phyloP scores from a whole-genome alignment of 306 rosid genomes.

The Cucurbita argyrosperma region DNA sequence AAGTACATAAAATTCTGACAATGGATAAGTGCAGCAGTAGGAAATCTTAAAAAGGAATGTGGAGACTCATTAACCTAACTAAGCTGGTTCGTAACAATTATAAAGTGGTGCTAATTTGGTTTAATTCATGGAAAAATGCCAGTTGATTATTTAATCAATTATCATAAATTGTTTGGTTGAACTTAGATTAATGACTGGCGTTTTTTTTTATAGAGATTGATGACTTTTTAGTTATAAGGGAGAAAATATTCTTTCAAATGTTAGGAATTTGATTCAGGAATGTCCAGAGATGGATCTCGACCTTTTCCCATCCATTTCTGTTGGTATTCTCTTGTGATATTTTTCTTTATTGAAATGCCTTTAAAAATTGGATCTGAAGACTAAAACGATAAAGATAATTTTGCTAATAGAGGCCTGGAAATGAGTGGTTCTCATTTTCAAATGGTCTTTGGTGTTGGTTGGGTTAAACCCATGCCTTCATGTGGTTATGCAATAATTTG shows the following conservation, averaged over 20 bases:
- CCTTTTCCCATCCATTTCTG: not conserved
- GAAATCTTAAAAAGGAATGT: not conserved
- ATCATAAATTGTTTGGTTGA: not conserved
- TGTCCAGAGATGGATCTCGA: not conserved
- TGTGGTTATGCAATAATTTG: not conserved
- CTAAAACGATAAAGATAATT: not conserved
- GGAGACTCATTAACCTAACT: not conserved
- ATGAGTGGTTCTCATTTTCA: not conserved
- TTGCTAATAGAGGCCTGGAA: not conserved
- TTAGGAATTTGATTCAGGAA: not conserved
- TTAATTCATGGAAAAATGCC: not conserved
- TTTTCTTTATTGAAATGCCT: not conserved
- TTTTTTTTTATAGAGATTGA: not conserved
- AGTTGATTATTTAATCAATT: not conserved
- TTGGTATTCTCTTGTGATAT: not conserved
- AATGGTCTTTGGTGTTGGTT: not conserved
- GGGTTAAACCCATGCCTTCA: not conserved
- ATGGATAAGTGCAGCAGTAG: not conserved
- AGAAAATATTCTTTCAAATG: not conserved
- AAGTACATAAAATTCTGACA: not conserved
- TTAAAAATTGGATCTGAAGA: not conserved
- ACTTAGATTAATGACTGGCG: not conserved
- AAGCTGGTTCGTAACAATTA: not conserved
- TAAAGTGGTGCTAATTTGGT: not conserved
- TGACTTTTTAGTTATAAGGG: not conserved